A percentile compares a stretch with the other conserved stretches of the same genome.
These are phyloP conservation scores for Phytopythium litorale DNA, from an alignment of 352 stramenopile species.

Conservation along the genomic window DNA sequence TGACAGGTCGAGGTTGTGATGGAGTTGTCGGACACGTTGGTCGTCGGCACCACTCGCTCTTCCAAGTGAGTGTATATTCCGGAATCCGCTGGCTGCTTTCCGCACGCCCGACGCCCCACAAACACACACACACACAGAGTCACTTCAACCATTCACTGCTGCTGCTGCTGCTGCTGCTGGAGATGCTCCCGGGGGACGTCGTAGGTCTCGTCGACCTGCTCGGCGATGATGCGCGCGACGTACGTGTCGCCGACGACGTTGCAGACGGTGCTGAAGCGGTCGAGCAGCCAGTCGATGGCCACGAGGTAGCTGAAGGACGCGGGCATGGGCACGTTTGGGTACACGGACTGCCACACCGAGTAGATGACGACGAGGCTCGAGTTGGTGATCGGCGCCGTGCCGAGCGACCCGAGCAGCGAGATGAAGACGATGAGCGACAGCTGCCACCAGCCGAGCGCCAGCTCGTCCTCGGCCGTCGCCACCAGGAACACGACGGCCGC, in stretches of 20 bases:
- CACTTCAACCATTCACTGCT: too few relatives aligned
- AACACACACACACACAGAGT: too few relatives aligned
- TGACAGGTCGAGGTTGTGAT: too few relatives aligned
- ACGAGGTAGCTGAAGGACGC: slow-evolving; percentile 70
- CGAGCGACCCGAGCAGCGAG: slow-evolving; percentile 56
- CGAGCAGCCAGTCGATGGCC: slow-evolving; percentile 69
- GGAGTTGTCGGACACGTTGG: too few relatives aligned
- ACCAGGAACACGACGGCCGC: slow-evolving; percentile 66
- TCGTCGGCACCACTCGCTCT: too few relatives aligned
- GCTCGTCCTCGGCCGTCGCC: slow-evolving; percentile 30
- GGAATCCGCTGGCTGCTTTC: too few relatives aligned
- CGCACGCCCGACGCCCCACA: too few relatives aligned
- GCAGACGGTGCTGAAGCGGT: slow-evolving; percentile 64
- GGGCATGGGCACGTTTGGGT: slow-evolving; percentile 44
- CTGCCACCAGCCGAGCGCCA: slow-evolving; percentile 42
- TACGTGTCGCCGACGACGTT: slow-evolving; percentile 70
- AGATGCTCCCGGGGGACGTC: slow-evolving; percentile 4
- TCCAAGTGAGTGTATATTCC: too few relatives aligned
- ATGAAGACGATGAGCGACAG: slow-evolving; percentile 57
- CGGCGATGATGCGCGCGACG: slow-evolving; percentile 71
- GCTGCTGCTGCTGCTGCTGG: not conserved
- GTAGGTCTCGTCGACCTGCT: slow-evolving; percentile 67
- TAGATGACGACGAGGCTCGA: slow-evolving; percentile 69
- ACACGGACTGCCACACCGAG: slow-evolving; percentile 73
- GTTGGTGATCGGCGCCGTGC: slow-evolving; percentile 63